A percentile compares a stretch with the other conserved stretches of the same genome.
These are phyloP conservation scores for Phialophora tarda DNA, from an alignment of 2,329 filamentous ascomycete species.

Conservation along the genomic window DNA sequence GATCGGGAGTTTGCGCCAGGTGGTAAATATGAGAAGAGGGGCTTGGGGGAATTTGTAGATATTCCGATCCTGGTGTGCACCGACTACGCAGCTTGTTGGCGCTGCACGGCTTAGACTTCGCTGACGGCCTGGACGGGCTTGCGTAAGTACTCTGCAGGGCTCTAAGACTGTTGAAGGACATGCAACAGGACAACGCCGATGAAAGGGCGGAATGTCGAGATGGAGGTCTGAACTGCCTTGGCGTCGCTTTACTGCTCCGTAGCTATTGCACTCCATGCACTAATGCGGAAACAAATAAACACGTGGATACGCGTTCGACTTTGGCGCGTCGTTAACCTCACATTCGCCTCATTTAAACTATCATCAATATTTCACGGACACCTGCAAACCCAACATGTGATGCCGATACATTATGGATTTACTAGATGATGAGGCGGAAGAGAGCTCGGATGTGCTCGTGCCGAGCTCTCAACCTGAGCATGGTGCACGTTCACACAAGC, in stretches of 20 bases:
- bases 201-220: neutral
- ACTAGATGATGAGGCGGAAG: constrained; percentile 28
- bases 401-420: constrained; percentile 25
- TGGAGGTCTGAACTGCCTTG: neutral
- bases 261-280: neutral
- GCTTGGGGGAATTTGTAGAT: neutral
- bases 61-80: neutral
- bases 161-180: neutral
- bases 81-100: neutral
- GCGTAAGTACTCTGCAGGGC: neutral
- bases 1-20: neutral
- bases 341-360: neutral
- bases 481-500: constrained; percentile 34
- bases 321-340: neutral
- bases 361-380: neutral
- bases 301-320: constrained; percentile 6
- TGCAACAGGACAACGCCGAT: neutral
- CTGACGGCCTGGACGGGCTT: neutral
- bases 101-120: neutral
- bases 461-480: constrained; percentile 36
- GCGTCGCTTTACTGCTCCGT: neutral
- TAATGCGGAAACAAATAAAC: neutral
- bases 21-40: neutral
- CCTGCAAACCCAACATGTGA: neutral
- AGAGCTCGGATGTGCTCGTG: constrained; percentile 44